Evolutionary conservation across 2,329 filamentous ascomycete genomes (phyloP), one percentile per base, ranked within the genome.

Genomic region (Trichoderma sp.): DNA sequence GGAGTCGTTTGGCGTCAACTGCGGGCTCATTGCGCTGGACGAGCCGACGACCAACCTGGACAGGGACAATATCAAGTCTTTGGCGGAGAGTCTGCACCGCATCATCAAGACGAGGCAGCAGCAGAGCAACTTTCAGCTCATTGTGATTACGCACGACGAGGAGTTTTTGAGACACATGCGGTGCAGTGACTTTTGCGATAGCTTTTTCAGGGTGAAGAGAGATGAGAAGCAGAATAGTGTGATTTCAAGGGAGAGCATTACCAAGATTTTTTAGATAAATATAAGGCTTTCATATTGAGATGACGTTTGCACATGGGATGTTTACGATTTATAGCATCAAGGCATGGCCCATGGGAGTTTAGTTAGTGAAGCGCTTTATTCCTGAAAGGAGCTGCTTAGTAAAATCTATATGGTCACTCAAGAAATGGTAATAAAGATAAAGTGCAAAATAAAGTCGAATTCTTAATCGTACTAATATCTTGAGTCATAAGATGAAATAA

Each of bases 141-240:
- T 99, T 77, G 93, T 99, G 76, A 99, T 99, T 79, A 99, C 96
- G 5, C 96, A 99, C 84, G 96, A 99, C 81, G 96, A 98, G 82
- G 93, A 97, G 76, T 99, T 99, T 76, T 78, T 99, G 77, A 87
- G 91, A 67, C 89, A 94, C 76, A 99, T 99, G 96, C 90, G 94
- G 74, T 97, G 94, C 79, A 91, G 89, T 29, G 95, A 99, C 74
- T 98, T 97, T 77, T 92, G 91, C 72, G 96, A 98, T 80, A 89
- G 91, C 72, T 99, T 97, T 79, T 98, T 92, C 81, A 89, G 94
- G 5, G 92, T 99, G 13, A 91, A 87, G 71, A 86, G 96, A 63
- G 92, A 97, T 77, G 89, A 91, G 74, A 88, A 87, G 75, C 94
- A 97, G 82, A 95, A 97, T 79, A 97, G 92, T 72, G 87, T 91